Conservation (phyloP, 1,139 yeast genomes). For the Candida tetrigidarum region DNA sequence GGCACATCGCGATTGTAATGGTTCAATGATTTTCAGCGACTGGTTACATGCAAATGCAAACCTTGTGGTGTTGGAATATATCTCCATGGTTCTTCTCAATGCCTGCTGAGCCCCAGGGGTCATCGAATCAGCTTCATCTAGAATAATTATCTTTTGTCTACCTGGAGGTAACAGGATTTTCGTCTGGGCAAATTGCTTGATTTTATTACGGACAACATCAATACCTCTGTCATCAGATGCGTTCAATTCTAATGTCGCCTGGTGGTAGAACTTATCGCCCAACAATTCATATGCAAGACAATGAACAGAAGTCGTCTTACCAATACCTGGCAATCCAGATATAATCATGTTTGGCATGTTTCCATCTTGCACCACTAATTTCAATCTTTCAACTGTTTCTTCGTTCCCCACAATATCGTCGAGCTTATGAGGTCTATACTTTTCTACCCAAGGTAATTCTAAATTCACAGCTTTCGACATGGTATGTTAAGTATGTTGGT, state of each 20-base stretch:
- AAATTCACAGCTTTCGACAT: conserved; percentile 21
- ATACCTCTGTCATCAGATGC: conserved; percentile 57
- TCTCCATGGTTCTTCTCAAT: conserved; percentile 94
- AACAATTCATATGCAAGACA: conserved; percentile 87
- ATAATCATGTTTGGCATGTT: conserved; percentile 97
- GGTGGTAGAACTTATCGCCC: conserved; percentile 67
- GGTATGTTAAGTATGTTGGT: not conserved
- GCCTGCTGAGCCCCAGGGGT: conserved; percentile 99
- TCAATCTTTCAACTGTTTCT: conserved; percentile 84
- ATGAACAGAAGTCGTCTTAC: conserved; percentile 92
- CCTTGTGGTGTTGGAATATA: conserved; percentile 90
- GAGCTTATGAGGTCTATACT: conserved; percentile 80
- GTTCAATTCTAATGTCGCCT: conserved; percentile 84
- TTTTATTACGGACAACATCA: conserved; percentile 51
- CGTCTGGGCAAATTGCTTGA: conserved; percentile 69
- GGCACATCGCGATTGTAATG: conserved; percentile 96
- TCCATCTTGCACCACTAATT: conserved; percentile 87
- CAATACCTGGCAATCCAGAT: conserved; percentile 95
- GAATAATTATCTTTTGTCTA: conserved; percentile 75
- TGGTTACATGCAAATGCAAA: conserved; percentile 98
- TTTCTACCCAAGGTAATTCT: conserved; percentile 82
- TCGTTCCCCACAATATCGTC: conserved; percentile 92
- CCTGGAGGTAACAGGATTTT: conserved; percentile 62
- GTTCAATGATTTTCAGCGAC: conserved; percentile 93
- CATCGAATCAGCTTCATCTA: conserved; percentile 98